Evolutionary conservation across 352 stramenopile genomes (phyloP), one percentile per base, ranked within the genome.

Genomic region (Globisporangium carolinianum): DNA sequence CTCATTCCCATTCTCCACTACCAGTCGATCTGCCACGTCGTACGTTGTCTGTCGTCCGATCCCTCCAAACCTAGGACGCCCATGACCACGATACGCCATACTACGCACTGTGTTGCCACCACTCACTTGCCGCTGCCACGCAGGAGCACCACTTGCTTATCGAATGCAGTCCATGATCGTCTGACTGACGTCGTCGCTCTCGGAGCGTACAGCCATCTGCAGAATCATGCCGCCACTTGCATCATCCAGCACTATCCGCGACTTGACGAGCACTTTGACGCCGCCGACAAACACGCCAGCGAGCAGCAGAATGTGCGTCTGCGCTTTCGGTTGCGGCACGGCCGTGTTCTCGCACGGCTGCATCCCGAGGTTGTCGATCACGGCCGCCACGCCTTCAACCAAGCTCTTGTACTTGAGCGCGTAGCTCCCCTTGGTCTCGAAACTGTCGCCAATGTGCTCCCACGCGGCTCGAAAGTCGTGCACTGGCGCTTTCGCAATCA

Each of bases 311-410:
- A 98, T 97, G 73, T 99, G 96, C 37, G 94, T 88, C 68, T 98
- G 98, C 18, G 91, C 78, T 59, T 90, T 89, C n/a, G 81, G 79
- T 55, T 87, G 86, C 41, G 81, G 83, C 12, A 86, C 78, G 42
- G 81, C 88, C 32, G 95, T 98, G 66, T 96, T 97, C 68, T 98
- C 95, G 65, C 96, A 98, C 9, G 96, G 78, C 74, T 98, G 89
- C 97, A 99, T 99, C 47, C 96, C 96, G 53, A 99, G 78, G 65
- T 98, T 98, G 46, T 98, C 89, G 46, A 98, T 97, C 47, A 99
- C 88, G 38, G 90, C 91, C 0, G 83, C 77, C n/a, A 99, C 86
- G 18, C 94, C 96, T 68, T 98, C 93, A 32, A 98, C 89, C 37
- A 98, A 73, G 46, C 86, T 97, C 71, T 98, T 98, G 89, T 98